Base-by-base conservation (phyloP, 2,329 filamentous ascomycete genomes). In the Stemphylium beticola region DNA sequence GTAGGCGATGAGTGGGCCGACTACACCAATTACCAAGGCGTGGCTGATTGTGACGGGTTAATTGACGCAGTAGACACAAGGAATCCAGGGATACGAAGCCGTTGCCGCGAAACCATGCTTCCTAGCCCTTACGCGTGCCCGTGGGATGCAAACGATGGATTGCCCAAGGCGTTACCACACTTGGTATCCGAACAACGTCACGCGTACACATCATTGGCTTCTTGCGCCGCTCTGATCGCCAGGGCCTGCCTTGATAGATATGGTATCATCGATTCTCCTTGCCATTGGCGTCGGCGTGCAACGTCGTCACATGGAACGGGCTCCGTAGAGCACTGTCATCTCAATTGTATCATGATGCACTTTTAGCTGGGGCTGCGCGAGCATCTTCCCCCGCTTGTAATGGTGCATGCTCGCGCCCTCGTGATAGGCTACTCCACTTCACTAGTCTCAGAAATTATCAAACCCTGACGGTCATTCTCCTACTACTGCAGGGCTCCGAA, bases 401-500 rank as follows among this genome's bases (percentile, higher is more conserved):
- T 45, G 31, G 40, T 55, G 42, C 42, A 47, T 39, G 38, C 26
- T 31, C 49, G n/a, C 53, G 39, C 32, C 10, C 34, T 44, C 26
- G 34, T 59, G 49, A 64, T 66, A 58, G 63, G 61, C 54, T 57
- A 48, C 49, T 60, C 51, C 50, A 44, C 37, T 49, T 47, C 44
- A 31, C 52, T 63, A 64, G 57, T 49, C 37, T 47, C 41, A 39
- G 40, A 33, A 33, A 45, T 18, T 37, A 49, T 52, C 48, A 50
- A 49, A 57, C 45, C 55, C 53, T 57, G 58, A 58, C 41, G 34
- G 58, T 42, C 41, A 61, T 44, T 56, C 50, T 61, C 58, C 58
- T 56, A 51, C 65, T 68, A 66, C 64, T 70, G 65, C 67, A 69
- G 54, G 54, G 43, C 68, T 70, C 62, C 68, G 60, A 47, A 53